Evolutionary conservation across 169 alveolate genomes (phyloP).

Genomic region (Neospora caninum): DNA sequence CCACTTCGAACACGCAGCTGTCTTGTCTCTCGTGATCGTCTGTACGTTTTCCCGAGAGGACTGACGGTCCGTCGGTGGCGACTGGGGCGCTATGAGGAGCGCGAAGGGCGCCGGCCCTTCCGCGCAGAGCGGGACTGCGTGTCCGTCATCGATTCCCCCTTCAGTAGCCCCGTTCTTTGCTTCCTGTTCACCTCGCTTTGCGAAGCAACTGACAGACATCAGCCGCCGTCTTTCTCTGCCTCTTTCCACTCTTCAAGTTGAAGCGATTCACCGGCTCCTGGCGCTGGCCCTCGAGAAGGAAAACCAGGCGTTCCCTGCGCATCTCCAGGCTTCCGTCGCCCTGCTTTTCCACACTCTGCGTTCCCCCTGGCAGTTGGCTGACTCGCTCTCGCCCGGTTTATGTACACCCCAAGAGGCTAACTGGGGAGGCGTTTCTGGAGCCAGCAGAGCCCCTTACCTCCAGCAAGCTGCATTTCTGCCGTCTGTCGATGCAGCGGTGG

Average conservation of each 20-base stretch:
- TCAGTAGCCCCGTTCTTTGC: neutral
- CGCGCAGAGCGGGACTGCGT: too few relatives aligned
- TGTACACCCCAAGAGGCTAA: neutral
- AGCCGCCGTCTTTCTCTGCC: neutral
- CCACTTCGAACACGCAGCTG: too few relatives aligned
- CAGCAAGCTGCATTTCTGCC: neutral
- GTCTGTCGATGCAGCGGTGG: neutral
- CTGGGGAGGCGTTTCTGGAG: neutral
- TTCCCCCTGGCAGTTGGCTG: neutral
- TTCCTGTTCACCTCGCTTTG: constrained; percentile 9
- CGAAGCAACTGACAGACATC: neutral
- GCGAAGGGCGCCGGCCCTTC: too few relatives aligned
- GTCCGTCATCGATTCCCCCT: too few relatives aligned
- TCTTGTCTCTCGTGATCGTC: too few relatives aligned
- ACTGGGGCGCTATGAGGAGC: too few relatives aligned
- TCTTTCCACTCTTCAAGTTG: neutral
- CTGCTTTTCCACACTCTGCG: neutral
- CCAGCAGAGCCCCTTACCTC: neutral
- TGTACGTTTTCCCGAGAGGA: too few relatives aligned
- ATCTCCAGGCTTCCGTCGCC: neutral
- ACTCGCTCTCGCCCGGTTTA: neutral
- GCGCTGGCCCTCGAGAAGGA: neutral
- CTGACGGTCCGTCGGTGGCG: too few relatives aligned
- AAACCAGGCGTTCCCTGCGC: constrained; percentile 11
- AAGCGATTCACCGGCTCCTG: neutral